Evolutionary conservation across 805 yeast species (phyloP), one percentile per base, ranked within the genome.

Genomic region (Wickerhamiella siamensis): DNA sequence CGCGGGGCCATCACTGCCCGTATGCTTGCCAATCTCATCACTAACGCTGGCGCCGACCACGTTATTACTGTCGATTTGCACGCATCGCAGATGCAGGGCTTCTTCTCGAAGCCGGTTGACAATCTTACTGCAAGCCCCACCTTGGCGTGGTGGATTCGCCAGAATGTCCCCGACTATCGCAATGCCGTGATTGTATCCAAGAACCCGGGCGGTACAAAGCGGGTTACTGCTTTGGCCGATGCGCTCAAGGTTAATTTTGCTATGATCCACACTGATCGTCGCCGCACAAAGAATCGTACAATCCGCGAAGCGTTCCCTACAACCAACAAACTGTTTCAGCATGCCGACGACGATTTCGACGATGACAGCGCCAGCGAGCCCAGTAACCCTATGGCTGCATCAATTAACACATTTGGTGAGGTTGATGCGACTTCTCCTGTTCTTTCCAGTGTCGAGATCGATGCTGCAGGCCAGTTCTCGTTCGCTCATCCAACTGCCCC

Each of bases 1-100:
- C 72, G 99, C 63, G 98, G 98, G 42, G 97, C 98, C 33, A 91
- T 91, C 55, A 88, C 98, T 3, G 98, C 98, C 14, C 75, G 97
- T 59, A 66, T 91, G 97, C 71, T 91, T 58, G 97, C 99, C 46
- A 91, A 91, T 54, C 66, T 91, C 56, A 67, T 91, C 48, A 77
- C 86, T 44, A 93, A 91, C 93, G 97, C 98, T 3, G 99, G 99
- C 52, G 98, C 97, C 20, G 97, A 91, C 63, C 99, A 91, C 62
- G 93, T 91, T 44, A 88, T 91, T 32, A 83, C 95, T 3, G 87
- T 91, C 96, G 99, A 91, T 58, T 67, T 91, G 51, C 78, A 75
- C 52, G 98, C 99, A 21, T 78, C 95, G 29, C 99, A 91, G 64
- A 91, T 91, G 98, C 98, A 91, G 67, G 99, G 99, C 12, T 91